These are phyloP conservation scores for Diaporthe sp. DNA, from an alignment of 2,329 filamentous ascomycete species.

Conservation along the genomic window DNA sequence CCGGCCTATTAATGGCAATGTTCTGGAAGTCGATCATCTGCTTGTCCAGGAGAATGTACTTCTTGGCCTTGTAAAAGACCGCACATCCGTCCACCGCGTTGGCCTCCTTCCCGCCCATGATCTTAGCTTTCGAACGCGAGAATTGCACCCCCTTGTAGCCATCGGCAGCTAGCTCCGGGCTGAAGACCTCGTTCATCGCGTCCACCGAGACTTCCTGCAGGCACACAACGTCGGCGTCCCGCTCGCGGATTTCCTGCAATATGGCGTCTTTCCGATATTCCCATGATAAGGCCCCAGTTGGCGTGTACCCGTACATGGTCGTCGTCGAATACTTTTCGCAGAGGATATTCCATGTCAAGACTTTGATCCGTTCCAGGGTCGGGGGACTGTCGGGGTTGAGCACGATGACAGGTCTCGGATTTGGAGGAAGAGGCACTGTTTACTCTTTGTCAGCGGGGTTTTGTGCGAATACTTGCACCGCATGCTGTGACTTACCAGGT, in stretches of 20 bases:
- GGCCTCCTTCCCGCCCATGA: constrained; percentile 91
- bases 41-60: constrained; percentile 94
- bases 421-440: constrained; percentile 81
- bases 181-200: constrained; percentile 92
- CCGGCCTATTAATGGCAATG: constrained; percentile 91
- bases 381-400: constrained; percentile 75
- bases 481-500: constrained; percentile 72
- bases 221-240: constrained; percentile 90
- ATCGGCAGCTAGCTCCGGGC: constrained; percentile 84
- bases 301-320: constrained; percentile 90
- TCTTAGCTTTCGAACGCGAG: constrained; percentile 89
- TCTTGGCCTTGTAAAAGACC: constrained; percentile 95
- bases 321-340: constrained; percentile 93
- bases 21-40: constrained; percentile 92
- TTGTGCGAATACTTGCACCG: background rate
- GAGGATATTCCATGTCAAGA: constrained; percentile 95
- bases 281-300: constrained; percentile 85
- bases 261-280: constrained; percentile 87
- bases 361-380: constrained; percentile 78
- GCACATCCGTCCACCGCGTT: constrained; percentile 95
- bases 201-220: constrained; percentile 94
- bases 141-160: constrained; percentile 96
- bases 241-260: constrained; percentile 81
- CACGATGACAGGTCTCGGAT: constrained; percentile 82
- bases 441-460: background rate